These are phyloP conservation scores for Boletus coccyginus DNA, from an alignment of 768 basidiomycete genomes.

Conservation along the genomic window DNA sequence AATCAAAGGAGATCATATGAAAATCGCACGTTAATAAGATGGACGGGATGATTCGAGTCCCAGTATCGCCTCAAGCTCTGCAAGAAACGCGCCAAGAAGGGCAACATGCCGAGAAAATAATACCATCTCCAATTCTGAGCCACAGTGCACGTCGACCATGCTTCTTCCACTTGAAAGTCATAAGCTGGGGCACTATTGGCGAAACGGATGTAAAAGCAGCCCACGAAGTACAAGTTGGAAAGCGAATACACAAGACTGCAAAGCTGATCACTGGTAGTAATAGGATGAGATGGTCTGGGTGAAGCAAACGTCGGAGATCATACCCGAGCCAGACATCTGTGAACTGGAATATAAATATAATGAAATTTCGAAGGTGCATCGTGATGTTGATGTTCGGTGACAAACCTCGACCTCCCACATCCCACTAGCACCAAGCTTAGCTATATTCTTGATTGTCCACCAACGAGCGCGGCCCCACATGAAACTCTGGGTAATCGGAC, in stretches of 20 bases:
- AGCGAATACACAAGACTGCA: slow-evolving; percentile 78
- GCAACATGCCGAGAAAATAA: slow-evolving; percentile 59
- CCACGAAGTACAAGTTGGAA: slow-evolving; percentile 69
- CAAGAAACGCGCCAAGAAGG: slow-evolving; percentile 71
- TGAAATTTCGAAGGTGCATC: slow-evolving; percentile 1
- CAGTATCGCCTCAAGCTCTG: slow-evolving; percentile 86
- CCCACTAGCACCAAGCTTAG: slow-evolving; percentile 69
- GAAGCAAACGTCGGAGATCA: slow-evolving; percentile 14
- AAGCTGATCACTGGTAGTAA: slow-evolving; percentile 62
- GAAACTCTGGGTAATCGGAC: slow-evolving; percentile 45
- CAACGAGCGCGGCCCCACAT: slow-evolving; percentile 45
- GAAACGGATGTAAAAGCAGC: slow-evolving; percentile 59
- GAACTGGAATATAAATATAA: slow-evolving; percentile 53
- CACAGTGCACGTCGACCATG: slow-evolving; percentile 42
- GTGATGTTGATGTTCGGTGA: not conserved
- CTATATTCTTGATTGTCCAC: slow-evolving; percentile 73
- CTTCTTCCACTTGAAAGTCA: slow-evolving; percentile 38
- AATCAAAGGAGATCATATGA: not conserved
- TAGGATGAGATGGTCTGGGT: slow-evolving; percentile 2
- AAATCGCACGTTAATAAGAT: slow-evolving; percentile 78
- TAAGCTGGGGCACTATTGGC: slow-evolving; percentile 6
- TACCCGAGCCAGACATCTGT: slow-evolving; percentile 90
- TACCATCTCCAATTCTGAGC: slow-evolving; percentile 57
- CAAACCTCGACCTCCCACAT: slow-evolving; percentile 68
- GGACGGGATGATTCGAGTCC: slow-evolving; percentile 70